These are phyloP conservation scores for Millerago galiae DNA, from an alignment of 805 yeast species.

Conservation along the genomic window DNA sequence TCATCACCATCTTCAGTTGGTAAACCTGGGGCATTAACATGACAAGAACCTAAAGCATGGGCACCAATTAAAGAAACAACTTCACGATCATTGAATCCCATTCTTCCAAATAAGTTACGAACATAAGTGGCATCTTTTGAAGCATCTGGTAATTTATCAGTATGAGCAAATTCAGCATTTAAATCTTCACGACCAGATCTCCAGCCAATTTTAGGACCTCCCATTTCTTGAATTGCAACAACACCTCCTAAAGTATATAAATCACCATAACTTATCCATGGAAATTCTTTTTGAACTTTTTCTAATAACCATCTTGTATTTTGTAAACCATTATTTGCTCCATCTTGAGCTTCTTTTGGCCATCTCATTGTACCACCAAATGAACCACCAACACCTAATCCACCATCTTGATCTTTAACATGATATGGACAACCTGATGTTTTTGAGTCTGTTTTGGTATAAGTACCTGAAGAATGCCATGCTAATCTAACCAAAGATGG, in stretches of 20 bases:
- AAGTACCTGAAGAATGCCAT: conserved; percentile 88
- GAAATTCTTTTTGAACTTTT: conserved; percentile 49
- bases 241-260: conserved; percentile 77
- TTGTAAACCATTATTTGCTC: conserved; percentile 45
- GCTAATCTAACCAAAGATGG: conserved; percentile 76
- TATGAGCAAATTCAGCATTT: conserved; percentile 44
- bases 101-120: conserved; percentile 51
- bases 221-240: conserved; percentile 68
- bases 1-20: conserved; percentile 15
- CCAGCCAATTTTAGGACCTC: conserved; percentile 78
- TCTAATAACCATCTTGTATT: conserved; percentile 47
- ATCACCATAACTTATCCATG: conserved; percentile 76
- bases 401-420: conserved; percentile 6
- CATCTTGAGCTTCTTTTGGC: conserved; percentile 47
- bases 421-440: conserved; percentile 30
- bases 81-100: conserved; percentile 67
- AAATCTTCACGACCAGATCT: conserved; percentile 73
- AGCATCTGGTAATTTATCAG: conserved; percentile 74
- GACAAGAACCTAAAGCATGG: conserved; percentile 74
- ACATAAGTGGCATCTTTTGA: conserved; percentile 59
- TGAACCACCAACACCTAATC: conserved; percentile 47
- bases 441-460: conserved; percentile 39
- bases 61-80: conserved; percentile 72
- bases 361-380: conserved; percentile 63
- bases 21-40: conserved; percentile 33